These are phyloP conservation scores for Cladosporium oxysporum DNA, from an alignment of 2,329 filamentous ascomycete genomes.

Conservation along the genomic window DNA sequence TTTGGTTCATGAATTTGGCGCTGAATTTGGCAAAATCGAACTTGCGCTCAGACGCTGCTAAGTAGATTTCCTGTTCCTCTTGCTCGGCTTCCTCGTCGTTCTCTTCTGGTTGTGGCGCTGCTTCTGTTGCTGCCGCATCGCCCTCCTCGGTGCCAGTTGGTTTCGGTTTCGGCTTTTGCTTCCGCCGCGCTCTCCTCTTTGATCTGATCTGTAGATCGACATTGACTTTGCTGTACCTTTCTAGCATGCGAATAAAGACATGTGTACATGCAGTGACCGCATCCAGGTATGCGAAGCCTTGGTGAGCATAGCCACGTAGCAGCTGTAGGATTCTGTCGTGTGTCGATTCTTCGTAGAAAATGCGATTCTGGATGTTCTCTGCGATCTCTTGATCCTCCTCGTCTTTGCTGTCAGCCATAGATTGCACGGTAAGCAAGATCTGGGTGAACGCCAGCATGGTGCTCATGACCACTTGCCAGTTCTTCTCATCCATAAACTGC, in stretches of 20 bases:
- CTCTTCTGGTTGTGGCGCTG: slow-evolving; percentile 47
- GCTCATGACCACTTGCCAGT: slow-evolving; percentile 82
- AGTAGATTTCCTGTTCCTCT: slow-evolving; percentile 70
- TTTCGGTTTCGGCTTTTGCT: slow-evolving; percentile 64
- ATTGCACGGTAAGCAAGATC: slow-evolving; percentile 81
- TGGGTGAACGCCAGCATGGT: slow-evolving; percentile 95
- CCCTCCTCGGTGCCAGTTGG: slow-evolving; percentile 26
- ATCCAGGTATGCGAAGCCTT: slow-evolving; percentile 91
- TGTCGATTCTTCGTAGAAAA: slow-evolving; percentile 97
- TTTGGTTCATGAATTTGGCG: slow-evolving; percentile 77
- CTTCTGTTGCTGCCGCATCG: slow-evolving; percentile 27
- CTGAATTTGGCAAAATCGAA: slow-evolving; percentile 91
- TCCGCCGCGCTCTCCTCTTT: slow-evolving; percentile 69
- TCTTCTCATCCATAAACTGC: slow-evolving; percentile 74
- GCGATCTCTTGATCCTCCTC: slow-evolving; percentile 98
- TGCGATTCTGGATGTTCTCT: slow-evolving; percentile 91
- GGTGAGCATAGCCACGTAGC: slow-evolving; percentile 83
- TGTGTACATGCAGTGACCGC: slow-evolving; percentile 87
- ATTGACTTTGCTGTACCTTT: slow-evolving; percentile 93
- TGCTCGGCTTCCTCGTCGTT: slow-evolving; percentile 63
- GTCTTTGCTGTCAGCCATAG: slow-evolving; percentile 79
- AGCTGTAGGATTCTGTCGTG: slow-evolving; percentile 85
- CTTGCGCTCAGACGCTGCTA: slow-evolving; percentile 76
- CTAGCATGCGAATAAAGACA: slow-evolving; percentile 87
- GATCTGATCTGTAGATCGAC: slow-evolving; percentile 90